A percentile compares a stretch with the other conserved stretches of the same genome.
Evolutionary conservation across 75 land plant species (phyloP).

Genomic region (Sequoia sempervirens): DNA sequence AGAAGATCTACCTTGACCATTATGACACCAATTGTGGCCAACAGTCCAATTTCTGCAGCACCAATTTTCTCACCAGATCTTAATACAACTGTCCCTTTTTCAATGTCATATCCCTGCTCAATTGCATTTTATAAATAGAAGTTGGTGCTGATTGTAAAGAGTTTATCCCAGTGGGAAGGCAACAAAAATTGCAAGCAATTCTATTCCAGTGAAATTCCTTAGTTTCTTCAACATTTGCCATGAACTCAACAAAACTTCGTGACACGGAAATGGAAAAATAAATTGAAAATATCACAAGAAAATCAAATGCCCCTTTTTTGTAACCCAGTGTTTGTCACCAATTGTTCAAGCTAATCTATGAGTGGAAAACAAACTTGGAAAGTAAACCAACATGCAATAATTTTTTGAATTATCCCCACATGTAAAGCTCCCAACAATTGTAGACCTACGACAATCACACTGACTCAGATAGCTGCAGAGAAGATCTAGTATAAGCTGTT

Average conservation of each 20-base stretch:
- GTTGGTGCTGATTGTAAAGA: neutral
- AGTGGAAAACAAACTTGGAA: neutral
- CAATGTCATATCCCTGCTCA: conserved; percentile 82
- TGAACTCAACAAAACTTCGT: neutral
- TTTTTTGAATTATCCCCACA: neutral
- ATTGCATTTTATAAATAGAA: neutral
- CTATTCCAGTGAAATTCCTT: neutral
- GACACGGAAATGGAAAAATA: neutral
- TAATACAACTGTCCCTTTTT: conserved; percentile 61
- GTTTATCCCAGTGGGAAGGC: neutral
- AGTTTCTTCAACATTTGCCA: neutral
- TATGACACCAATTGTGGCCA: conserved; percentile 76
- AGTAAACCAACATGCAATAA: neutral
- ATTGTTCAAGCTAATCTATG: neutral
- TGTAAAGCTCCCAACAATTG: neutral
- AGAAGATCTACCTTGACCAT: conserved; percentile 62
- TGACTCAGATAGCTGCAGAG: neutral
- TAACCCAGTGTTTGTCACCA: neutral
- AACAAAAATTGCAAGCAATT: neutral
- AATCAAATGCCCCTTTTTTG: neutral
- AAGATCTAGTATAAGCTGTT: neutral
- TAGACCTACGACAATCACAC: neutral
- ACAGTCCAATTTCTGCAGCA: conserved; percentile 81
- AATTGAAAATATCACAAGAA: neutral
- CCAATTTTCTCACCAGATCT: conserved; percentile 67